These are phyloP conservation scores for Malassezia obtusa DNA, from an alignment of 1,284 basidiomycete species.

Conservation along the genomic window DNA sequence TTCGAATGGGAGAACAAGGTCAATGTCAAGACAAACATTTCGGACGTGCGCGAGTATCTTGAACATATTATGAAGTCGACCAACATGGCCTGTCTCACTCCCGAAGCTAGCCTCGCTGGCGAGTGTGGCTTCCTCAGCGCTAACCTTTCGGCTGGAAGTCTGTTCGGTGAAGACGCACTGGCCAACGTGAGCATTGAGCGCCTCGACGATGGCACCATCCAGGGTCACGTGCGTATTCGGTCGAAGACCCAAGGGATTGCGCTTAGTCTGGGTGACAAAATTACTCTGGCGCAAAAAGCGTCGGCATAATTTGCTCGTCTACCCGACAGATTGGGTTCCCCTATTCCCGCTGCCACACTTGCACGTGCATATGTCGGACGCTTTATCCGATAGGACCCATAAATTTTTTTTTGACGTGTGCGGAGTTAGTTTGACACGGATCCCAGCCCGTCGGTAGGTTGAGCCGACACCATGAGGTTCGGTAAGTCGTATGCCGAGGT, in stretches of 20 bases:
- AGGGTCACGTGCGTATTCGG: conserved; percentile 45
- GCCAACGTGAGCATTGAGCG: conserved; percentile 92
- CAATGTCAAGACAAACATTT: conserved; percentile 73
- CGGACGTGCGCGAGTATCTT: conserved; percentile 73
- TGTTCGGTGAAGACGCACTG: conserved; percentile 94
- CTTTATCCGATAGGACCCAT: background rate
- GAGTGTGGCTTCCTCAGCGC: conserved; percentile 88
- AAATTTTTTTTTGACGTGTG: no score
- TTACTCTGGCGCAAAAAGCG: conserved; percentile 48
- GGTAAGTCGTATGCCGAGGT: conserved; percentile 66
- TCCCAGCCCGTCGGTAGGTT: no score
- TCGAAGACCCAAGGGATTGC: conserved; percentile 58
- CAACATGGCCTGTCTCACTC: conserved; percentile 93
- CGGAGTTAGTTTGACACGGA: no score
- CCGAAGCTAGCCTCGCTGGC: conserved; percentile 77
- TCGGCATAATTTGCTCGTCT: no score
- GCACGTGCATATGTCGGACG: background rate
- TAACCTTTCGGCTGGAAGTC: conserved; percentile 80
- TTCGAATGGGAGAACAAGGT: conserved; percentile 98
- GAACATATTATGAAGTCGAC: conserved; percentile 72
- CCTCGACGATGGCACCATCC: conserved; percentile 56
- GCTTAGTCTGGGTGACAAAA: conserved; percentile 79
- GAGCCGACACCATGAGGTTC: conserved; percentile 60
- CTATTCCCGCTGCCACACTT: background rate
- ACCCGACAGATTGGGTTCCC: background rate